Conservation (phyloP, 768 basidiomycete species). For the Kwoniella sp. region DNA sequence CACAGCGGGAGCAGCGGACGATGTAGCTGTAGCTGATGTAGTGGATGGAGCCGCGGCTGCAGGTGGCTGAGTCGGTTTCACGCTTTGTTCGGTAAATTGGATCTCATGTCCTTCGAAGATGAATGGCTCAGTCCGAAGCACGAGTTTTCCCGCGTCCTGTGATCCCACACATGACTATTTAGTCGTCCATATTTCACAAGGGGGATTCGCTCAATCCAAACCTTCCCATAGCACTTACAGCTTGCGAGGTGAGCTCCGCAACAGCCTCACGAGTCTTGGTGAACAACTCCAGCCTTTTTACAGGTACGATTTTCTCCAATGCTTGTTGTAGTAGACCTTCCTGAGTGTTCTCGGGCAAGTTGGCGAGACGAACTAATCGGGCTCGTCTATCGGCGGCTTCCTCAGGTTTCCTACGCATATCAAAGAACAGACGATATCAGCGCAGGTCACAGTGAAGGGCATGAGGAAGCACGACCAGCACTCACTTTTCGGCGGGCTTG, state of each 20-base stretch:
- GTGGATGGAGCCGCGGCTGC: neutral
- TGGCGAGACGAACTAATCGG: slow-evolving; percentile 74
- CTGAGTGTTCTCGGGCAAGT: slow-evolving; percentile 74
- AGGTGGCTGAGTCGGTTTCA: neutral
- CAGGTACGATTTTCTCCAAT: slow-evolving; percentile 71
- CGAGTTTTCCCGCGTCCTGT: slow-evolving; percentile 80
- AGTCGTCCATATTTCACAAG: too few species aligned
- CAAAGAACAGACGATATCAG: too few species aligned
- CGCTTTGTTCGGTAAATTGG: slow-evolving; percentile 56
- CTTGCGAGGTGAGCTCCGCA: slow-evolving; percentile 56
- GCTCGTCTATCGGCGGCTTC: slow-evolving; percentile 61
- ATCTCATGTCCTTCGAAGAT: slow-evolving; percentile 68
- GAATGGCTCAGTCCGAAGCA: slow-evolving; percentile 72
- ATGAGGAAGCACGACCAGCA: neutral
- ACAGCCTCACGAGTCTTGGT: slow-evolving; percentile 60
- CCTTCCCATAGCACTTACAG: slow-evolving; percentile 56
- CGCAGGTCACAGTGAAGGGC: too few species aligned
- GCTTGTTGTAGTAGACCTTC: slow-evolving; percentile 90
- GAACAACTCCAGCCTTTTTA: slow-evolving; percentile 74
- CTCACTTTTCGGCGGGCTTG: slow-evolving; percentile 27
- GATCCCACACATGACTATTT: too few species aligned
- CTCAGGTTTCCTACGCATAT: slow-evolving; percentile 55
- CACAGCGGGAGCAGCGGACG: neutral
- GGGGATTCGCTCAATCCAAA: too few species aligned
- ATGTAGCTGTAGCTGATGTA: slow-evolving; percentile 3